Percentiles rank a stretch among this genome's conserved stretches.
These are phyloP conservation scores for Arthrobotrys sinensis DNA, from an alignment of 2,329 filamentous ascomycete genomes.

Conservation along the genomic window DNA sequence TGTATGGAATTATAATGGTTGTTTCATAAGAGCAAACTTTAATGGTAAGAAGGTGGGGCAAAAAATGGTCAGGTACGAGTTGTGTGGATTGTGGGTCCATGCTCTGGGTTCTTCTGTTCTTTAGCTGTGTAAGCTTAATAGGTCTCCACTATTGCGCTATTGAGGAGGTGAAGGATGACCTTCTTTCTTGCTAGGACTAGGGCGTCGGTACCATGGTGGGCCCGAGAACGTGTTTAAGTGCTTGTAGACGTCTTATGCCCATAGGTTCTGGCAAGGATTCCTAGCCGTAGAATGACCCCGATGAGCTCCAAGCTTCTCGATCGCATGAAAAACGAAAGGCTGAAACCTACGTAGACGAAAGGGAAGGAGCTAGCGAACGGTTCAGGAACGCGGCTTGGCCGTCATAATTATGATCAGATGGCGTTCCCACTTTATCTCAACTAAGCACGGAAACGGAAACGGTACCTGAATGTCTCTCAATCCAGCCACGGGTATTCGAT, in stretches of 20 bases:
- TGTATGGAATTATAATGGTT: conserved; percentile 18
- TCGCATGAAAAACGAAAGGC: not conserved
- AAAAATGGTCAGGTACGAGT: conserved; percentile 36
- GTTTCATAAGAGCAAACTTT: conserved; percentile 61
- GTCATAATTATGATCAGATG: conserved; percentile 40
- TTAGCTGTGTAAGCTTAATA: conserved; percentile 15
- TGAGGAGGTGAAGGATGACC: conserved; percentile 24
- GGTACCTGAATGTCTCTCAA: conserved; percentile 55
- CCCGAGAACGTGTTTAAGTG: not conserved
- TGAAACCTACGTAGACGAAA: conserved; percentile 36
- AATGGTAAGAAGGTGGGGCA: conserved; percentile 46
- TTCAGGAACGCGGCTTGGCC: conserved; percentile 32
- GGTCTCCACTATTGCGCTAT: conserved; percentile 55
- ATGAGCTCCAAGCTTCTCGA: conserved; percentile 8
- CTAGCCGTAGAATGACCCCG: not conserved
- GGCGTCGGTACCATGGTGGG: conserved; percentile 7
- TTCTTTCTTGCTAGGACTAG: conserved; percentile 4
- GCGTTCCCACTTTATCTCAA: conserved; percentile 21
- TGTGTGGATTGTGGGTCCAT: conserved; percentile 31
- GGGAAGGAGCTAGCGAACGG: conserved; percentile 39
- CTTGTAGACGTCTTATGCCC: not conserved
- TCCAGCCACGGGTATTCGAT: conserved; percentile 18
- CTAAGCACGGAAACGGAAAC: conserved; percentile 29
- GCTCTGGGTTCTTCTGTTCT: not conserved
- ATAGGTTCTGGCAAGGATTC: conserved; percentile 9